Conservation (phyloP, 331 rosid species). For the Dryas integrifolia region DNA sequence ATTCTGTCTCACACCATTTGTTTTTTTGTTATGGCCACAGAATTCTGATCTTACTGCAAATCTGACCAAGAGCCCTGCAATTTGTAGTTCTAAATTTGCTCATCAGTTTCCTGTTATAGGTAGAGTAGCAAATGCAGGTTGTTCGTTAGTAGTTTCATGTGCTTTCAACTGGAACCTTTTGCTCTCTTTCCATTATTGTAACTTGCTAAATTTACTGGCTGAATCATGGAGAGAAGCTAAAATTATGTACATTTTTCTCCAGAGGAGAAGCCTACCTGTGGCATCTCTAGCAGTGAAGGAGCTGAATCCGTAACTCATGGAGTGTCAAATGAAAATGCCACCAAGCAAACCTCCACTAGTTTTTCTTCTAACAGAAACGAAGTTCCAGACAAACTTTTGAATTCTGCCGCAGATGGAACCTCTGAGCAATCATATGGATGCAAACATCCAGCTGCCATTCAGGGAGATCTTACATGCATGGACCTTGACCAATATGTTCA, state of each 20-base stretch:
- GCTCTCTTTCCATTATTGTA: not conserved
- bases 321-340: not conserved
- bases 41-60: not conserved
- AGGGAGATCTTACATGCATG: not conserved
- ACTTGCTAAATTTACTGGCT: not conserved
- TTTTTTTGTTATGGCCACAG: not conserved
- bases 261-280: not conserved
- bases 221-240: not conserved
- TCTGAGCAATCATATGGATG: not conserved
- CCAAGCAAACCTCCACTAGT: no score
- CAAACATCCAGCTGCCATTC: not conserved
- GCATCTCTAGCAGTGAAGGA: not conserved
- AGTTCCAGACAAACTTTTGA: not conserved
- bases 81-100: not conserved
- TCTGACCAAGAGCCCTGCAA: not conserved
- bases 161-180: not conserved
- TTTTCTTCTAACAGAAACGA: no score
- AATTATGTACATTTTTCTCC: not conserved
- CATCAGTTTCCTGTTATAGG: constrained; percentile 6
- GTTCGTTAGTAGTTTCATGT: not conserved
- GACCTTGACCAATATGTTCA: not conserved
- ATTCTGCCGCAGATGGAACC: constrained; percentile 1
- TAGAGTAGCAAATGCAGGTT: not conserved
- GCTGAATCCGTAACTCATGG: not conserved
- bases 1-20: not conserved